Evolutionary conservation across 2,329 filamentous ascomycete genomes (phyloP), one percentile per base, ranked within the genome.

Genomic region (Cercospora zeina): DNA sequence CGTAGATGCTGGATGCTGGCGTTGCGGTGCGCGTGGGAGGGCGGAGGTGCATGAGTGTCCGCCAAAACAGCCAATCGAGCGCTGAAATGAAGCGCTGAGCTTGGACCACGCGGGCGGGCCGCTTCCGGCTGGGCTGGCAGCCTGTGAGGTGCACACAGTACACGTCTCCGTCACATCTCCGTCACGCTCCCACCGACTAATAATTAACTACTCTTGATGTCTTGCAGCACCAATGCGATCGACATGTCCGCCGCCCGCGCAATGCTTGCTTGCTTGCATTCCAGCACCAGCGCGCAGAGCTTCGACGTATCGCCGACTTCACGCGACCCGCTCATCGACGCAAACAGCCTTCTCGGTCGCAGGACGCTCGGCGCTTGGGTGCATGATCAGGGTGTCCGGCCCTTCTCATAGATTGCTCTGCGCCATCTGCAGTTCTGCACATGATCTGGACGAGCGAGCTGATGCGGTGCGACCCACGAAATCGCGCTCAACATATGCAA

Each of bases 1-100:
- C 69, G 65, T 65, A 65, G 55, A 65, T 59, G 65, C 58, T 62
- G 66, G 55, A 65, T 59, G 65, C 58, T 62, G 66, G 61, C 58
- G 42, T 54, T 58, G 64, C 63, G 16, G 33, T 53, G 49, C 49
- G 49, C 27, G 49, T 33, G 49, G 49, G 49, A 53, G 63, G 64
- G 62, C 47, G 62, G 51, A 27, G 47, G 51, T 63, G 62, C 58
- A 61, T 47, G 54, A 63, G 54, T 27, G 62, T 47, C 33, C n/a
- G 24, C 16, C 27, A 34, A 34, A 27, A 10, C 37, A 34, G 47
- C 62, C 62, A 61, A 63, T 63, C n/a, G 3, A 4, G 1, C 27
- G 39, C 61, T 42, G 13, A 51, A 59, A 45, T 36, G 45, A 59
- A 60, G 58, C 58, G 50, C 50, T 54, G 45, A 60, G 37, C 2